Evolutionary conservation across 371 early-diverging fungal genomes (phyloP).

Genomic region (Mortierella sp.): DNA sequence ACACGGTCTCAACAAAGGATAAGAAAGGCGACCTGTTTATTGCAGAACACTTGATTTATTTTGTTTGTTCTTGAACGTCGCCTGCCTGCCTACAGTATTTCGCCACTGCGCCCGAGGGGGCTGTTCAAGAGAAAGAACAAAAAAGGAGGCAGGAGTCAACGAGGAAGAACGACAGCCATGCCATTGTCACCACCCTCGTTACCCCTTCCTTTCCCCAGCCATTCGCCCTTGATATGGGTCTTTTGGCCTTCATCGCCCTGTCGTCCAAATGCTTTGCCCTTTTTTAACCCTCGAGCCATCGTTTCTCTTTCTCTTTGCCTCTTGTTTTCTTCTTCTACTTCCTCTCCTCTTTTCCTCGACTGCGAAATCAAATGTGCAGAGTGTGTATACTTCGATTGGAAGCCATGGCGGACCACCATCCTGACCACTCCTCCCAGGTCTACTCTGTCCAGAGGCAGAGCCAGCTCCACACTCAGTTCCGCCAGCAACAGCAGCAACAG

Average conservation of each 20-base stretch:
- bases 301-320: constrained; percentile 1
- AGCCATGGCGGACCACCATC: constrained; percentile 49
- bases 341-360: not conserved
- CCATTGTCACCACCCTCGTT: not conserved
- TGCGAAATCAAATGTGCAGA: not conserved
- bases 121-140: not conserved
- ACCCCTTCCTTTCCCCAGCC: not conserved
- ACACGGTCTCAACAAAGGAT: not conserved
- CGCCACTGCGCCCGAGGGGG: constrained; percentile 7
- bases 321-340: not conserved
- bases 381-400: constrained; percentile 11
- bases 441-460: constrained; percentile 34
- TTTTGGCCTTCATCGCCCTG: not conserved
- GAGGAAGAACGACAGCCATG: not conserved
- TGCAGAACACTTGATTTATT: not conserved
- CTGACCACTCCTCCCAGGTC: constrained; percentile 40
- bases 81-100: not conserved
- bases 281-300: constrained; percentile 6
- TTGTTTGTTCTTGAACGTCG: not conserved
- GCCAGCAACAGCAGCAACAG: constrained; percentile 18
- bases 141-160: not conserved
- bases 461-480: constrained; percentile 24
- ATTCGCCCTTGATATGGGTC: not conserved
- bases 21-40: not conserved
- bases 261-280: not conserved